These are phyloP conservation scores for Chrysopogon serrulatus DNA, from an alignment of 176 grass and related monocot species.

Conservation along the genomic window DNA sequence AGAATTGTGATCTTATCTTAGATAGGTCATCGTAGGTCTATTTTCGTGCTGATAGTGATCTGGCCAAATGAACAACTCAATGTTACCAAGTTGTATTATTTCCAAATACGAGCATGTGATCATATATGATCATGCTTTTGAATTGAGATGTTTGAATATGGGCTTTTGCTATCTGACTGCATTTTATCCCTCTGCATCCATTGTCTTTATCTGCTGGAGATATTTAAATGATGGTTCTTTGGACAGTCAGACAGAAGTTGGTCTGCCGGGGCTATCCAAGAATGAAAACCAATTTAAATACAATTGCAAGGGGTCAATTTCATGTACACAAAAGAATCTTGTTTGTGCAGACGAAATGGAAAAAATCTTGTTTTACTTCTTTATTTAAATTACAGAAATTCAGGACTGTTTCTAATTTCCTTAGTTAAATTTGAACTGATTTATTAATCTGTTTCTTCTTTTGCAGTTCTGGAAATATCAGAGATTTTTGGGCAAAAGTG, in stretches of 20 bases:
- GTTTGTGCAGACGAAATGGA: not conserved
- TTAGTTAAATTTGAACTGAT: not conserved
- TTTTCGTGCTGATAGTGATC: not conserved
- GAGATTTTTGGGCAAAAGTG: slow-evolving; percentile 5
- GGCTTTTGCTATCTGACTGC: not conserved
- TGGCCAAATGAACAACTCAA: not conserved
- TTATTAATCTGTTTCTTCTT: not conserved
- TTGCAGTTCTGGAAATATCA: not conserved
- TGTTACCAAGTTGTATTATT: not conserved
- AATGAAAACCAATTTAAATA: not conserved
- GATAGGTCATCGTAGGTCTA: not conserved
- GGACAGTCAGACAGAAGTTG: not conserved
- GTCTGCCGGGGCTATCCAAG: not conserved
- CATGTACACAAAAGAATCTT: not conserved
- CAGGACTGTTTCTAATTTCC: not conserved
- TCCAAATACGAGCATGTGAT: not conserved
- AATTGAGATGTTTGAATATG: not conserved
- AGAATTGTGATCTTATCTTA: not conserved
- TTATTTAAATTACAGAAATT: not conserved
- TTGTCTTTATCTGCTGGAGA: not conserved
- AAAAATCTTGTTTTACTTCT: not conserved
- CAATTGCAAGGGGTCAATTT: not conserved
- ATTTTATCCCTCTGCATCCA: not conserved
- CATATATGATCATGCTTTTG: not conserved
- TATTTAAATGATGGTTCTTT: not conserved